phyloP scores from a whole-genome alignment of 2,329 filamentous ascomycete species.

The Verticillium albo-atrum region DNA sequence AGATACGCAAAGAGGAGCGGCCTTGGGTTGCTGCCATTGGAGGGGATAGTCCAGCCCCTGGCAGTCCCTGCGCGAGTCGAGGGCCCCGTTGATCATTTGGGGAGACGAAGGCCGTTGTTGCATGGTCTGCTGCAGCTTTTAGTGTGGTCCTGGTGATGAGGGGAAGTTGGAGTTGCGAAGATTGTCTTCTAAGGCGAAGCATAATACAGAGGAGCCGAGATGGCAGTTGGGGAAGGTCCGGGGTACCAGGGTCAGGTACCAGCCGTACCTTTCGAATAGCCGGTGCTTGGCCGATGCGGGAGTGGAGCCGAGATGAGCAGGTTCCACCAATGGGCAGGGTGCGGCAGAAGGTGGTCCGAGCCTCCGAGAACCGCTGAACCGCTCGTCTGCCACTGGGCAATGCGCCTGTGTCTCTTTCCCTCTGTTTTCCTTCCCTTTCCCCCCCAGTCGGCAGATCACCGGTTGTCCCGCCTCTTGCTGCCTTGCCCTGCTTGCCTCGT shows the following conservation, averaged over 20 bases:
- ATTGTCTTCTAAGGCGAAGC: neutral
- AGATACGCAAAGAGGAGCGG: slow-evolving; percentile 1
- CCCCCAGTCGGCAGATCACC: neutral
- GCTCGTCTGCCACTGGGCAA: neutral
- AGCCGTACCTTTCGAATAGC: neutral
- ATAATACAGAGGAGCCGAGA: neutral
- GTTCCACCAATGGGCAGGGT: neutral
- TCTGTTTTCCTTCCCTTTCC: neutral
- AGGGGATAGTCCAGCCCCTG: slow-evolving; percentile 6
- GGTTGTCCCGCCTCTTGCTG: neutral
- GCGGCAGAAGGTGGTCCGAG: slow-evolving; percentile 1
- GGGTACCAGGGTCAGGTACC: neutral
- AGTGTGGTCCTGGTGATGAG: neutral
- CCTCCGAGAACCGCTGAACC: slow-evolving; percentile 2
- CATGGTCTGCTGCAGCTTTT: neutral
- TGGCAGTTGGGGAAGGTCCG: neutral
- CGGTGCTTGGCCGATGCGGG: slow-evolving; percentile 5
- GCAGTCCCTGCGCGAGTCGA: slow-evolving; percentile 4
- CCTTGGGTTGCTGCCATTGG: slow-evolving; percentile 11
- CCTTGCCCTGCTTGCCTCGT: too few species aligned
- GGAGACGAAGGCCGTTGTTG: neutral
- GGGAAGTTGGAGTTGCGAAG: neutral
- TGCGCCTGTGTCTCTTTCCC: neutral
- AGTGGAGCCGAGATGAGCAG: neutral
- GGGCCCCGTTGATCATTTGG: neutral